Evolutionary conservation across 2,329 filamentous ascomycete species (phyloP).

Genomic region (Cordyceps cateniannulata): DNA sequence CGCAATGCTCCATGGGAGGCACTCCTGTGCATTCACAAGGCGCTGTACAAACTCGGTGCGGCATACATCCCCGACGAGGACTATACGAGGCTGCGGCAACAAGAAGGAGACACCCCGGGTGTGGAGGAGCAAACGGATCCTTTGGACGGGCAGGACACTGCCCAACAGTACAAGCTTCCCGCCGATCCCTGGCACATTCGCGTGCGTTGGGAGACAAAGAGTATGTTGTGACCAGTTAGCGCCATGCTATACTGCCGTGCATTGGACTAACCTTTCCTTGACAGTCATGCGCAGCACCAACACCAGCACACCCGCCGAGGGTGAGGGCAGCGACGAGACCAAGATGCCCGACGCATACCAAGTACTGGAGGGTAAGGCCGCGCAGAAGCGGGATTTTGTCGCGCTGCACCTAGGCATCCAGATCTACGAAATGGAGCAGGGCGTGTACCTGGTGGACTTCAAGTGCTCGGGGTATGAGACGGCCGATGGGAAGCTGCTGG

Average conservation of each 20-base stretch:
- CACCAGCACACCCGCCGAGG: conserved; percentile 12
- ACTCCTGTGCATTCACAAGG: conserved; percentile 90
- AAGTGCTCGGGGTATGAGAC: conserved; percentile 96
- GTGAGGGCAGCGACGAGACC: conserved; percentile 13
- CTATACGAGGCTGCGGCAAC: conserved; percentile 29
- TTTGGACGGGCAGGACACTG: conserved; percentile 41
- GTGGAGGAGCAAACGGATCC: conserved; percentile 31
- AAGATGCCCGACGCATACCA: conserved; percentile 32
- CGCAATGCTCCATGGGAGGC: conserved; percentile 92
- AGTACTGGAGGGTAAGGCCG: conserved; percentile 31
- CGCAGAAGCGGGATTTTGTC: conserved; percentile 56
- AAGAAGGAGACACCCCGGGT: conserved; percentile 30
- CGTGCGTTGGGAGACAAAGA: conserved; percentile 79
- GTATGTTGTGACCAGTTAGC: conserved; percentile 44
- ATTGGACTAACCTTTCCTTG: background rate
- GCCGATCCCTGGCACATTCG: conserved; percentile 94
- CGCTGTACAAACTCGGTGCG: conserved; percentile 78
- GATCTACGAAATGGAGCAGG: conserved; percentile 86
- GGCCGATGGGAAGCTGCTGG: conserved; percentile 62
- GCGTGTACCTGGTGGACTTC: conserved; percentile 95
- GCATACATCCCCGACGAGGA: conserved; percentile 72
- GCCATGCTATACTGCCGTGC: background rate
- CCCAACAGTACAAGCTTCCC: conserved; percentile 71
- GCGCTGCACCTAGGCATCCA: conserved; percentile 95
- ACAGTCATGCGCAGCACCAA: conserved; percentile 35